phyloP scores from a whole-genome alignment of 208 protist genomes.

The Porcisia deanei region DNA sequence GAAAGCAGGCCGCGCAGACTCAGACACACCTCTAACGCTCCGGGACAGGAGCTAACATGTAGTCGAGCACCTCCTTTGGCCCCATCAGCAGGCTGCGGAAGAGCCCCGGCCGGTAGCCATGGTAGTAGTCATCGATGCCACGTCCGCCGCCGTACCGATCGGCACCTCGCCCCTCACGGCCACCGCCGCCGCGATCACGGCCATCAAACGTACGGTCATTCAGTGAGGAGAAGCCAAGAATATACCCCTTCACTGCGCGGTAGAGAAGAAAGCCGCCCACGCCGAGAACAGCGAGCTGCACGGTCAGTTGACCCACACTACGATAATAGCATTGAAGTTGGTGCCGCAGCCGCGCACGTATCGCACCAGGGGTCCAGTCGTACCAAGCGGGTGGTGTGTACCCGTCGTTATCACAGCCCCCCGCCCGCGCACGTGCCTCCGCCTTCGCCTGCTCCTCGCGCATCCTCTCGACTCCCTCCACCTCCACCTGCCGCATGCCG shows the following conservation, averaged over 20 bases:
- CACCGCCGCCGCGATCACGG: background rate
- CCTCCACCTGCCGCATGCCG: conserved; percentile 62
- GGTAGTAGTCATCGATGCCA: conserved; percentile 26
- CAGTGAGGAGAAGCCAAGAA: conserved; percentile 14
- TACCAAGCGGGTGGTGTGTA: conserved; percentile 76
- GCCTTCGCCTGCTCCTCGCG: conserved; percentile 36
- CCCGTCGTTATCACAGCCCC: conserved; percentile 8
- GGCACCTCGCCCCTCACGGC: conserved; percentile 3
- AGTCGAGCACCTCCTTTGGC: conserved; percentile 83
- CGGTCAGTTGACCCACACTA: conserved; percentile 58
- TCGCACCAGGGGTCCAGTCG: conserved; percentile 74
- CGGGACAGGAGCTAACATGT: conserved; percentile 57
- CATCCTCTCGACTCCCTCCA: conserved; percentile 60
- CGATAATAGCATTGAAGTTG: conserved; percentile 61
- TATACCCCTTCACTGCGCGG: conserved; percentile 28
- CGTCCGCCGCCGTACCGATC: conserved; percentile 16
- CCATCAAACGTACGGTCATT: background rate
- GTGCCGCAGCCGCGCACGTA: conserved; percentile 65
- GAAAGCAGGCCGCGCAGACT: background rate
- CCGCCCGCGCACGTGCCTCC: conserved; percentile 20
- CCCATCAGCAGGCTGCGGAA: conserved; percentile 71
- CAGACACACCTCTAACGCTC: background rate
- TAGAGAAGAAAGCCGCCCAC: conserved; percentile 52
- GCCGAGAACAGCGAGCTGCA: conserved; percentile 55
- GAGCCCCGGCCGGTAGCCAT: conserved; percentile 43